A percentile compares a stretch with the other conserved stretches of the same genome.
phyloP scores from a whole-genome alignment of 2,329 filamentous ascomycete species.

The Hymenoscyphus linearis region DNA sequence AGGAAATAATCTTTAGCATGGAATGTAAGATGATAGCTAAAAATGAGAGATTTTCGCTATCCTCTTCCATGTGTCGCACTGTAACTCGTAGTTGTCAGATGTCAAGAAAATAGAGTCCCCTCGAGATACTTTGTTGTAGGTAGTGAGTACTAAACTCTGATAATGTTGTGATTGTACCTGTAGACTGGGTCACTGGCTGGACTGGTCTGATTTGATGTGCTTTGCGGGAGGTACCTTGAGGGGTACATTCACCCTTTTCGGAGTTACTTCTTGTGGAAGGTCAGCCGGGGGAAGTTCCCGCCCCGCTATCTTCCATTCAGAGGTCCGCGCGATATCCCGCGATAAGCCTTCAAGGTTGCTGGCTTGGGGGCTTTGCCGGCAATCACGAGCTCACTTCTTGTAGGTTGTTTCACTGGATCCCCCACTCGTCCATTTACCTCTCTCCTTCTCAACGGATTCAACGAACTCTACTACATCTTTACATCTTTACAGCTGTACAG shows the following conservation, averaged over 20 bases:
- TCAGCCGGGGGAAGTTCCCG: not conserved
- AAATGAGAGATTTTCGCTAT: too few species aligned
- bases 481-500: not conserved
- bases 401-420: not conserved
- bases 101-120: too few species aligned
- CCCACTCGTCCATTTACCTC: not conserved
- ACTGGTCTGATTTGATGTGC: too few species aligned
- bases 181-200: too few species aligned
- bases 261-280: not conserved
- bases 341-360: constrained; percentile 3
- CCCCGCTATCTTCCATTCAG: not conserved
- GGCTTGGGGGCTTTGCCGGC: not conserved
- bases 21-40: too few species aligned
- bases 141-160: too few species aligned
- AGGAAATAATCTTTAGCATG: too few species aligned
- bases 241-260: not conserved
- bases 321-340: too few species aligned
- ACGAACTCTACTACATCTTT: not conserved
- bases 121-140: too few species aligned
- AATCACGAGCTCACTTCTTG: not conserved
- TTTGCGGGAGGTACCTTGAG: not conserved
- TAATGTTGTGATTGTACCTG: too few species aligned
- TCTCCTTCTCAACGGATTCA: not conserved
- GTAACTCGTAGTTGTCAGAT: too few species aligned
- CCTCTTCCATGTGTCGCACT: too few species aligned